Base-by-base conservation (phyloP, 306 rosid genomes). In the Cicer arietinum region DNA sequence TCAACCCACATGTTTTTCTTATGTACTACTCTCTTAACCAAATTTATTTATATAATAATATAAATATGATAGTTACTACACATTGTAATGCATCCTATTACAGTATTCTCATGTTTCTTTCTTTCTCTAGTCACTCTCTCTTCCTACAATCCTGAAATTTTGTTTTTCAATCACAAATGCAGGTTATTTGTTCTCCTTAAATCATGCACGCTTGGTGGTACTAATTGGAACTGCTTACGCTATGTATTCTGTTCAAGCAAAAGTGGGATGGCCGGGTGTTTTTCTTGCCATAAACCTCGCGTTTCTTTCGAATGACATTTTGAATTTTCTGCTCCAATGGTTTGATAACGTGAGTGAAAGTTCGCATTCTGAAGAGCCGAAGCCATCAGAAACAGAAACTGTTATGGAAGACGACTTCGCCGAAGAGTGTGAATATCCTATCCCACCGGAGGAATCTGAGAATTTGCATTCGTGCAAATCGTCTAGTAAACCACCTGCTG, bases 131-230 rank as follows among this genome's bases (percentile, higher is more conserved):
- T 54, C 60, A 54, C 18, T 54, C 9, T 17, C 35, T 18, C 11
- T 54, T 18, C 37, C 13, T 8, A 17, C 12, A 39, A 47, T 71
- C 48, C 60, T 44, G 68, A 69, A 74, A 50, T 18, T 43, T 57
- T 57, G 71, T 67, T 65, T 45, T 40, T 44, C 47, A 63, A 77
- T 84, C 45, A 67, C 71, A 18, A 78, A 58, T 89, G 87, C 86
- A 95, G 99, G 99, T 71, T 95, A 89, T 81, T 84, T 95, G 75
- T 92, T 92, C 89, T 92, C 98, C 86, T 84, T 84, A 51, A 95
- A 92, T 80, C 99, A 90, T 85, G 98, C 99, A 69, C 92, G 99
- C 64, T 73, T 92, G 81, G 88, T 88, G 90, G 96, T 90, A 74
- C 85, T 95, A 71, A 58, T 95, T 63, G 97, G 96, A 68, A 61